These are phyloP conservation scores for Hemerocallis citrina DNA, from an alignment of 106 monocot genomes.

Conservation along the genomic window DNA sequence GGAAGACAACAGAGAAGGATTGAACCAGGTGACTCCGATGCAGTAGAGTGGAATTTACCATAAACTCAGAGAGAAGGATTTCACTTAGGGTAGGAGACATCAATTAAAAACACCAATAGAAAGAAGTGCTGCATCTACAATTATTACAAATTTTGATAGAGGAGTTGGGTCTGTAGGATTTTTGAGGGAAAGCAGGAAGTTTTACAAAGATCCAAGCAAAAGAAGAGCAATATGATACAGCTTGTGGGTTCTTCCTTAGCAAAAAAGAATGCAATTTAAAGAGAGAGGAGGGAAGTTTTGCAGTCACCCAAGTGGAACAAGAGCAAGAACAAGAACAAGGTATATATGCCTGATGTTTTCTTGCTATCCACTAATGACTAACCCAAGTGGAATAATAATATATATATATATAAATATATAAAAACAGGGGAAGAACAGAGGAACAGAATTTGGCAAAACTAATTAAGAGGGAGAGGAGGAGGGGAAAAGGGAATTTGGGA, in stretches of 20 bases:
- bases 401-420: neutral
- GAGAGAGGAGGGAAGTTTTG: neutral
- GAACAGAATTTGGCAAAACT: neutral
- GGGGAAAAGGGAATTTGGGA: slow-evolving; percentile 17
- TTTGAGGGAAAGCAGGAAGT: neutral
- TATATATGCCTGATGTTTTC: neutral
- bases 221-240: neutral
- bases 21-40: slow-evolving; percentile 50
- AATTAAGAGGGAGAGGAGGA: neutral
- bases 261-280: neutral
- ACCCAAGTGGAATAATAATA: neutral
- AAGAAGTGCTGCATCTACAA: slow-evolving; percentile 22
- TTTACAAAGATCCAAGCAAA: no score
- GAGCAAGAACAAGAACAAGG: neutral
- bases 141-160: neutral
- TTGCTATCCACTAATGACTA: neutral
- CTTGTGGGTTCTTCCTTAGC: neutral
- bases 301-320: neutral
- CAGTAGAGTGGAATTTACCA: slow-evolving; percentile 50
- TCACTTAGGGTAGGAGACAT: slow-evolving; percentile 60
- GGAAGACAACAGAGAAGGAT: slow-evolving; percentile 72
- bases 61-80: slow-evolving; percentile 43
- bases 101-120: slow-evolving; percentile 13
- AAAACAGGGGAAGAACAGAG: slow-evolving; percentile 1
- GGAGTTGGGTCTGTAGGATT: neutral